Base-by-base conservation (phyloP, 345 rosid genomes). In the Dipteronia dyeriana region DNA sequence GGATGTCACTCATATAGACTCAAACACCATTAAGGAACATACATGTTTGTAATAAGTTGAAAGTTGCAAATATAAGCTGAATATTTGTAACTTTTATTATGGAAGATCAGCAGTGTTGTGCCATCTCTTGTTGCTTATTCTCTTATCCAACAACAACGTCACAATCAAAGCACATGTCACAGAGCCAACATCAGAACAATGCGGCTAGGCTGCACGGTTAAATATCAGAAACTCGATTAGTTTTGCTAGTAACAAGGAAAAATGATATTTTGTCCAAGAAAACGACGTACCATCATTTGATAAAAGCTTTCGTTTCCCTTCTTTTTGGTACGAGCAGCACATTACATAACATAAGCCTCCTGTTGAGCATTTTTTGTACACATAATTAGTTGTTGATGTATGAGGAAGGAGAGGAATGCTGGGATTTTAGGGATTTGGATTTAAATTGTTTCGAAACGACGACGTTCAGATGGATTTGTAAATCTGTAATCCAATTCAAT, bases 161-260 rank as follows among this genome's bases (percentile, higher is more conserved):
- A 8, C 47, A 62, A 41, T 73, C 76, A 41, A 73, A 60, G 67
- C 76, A 73, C 23, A 53, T 66, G 25, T 73, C 76, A 11, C 67
- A 73, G 3, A 73, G 13, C 68, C 76, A 73, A 29, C 76, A 73
- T 59, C 76, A 73, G 41, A 57, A 62, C 68, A 73, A 45, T 20
- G 76, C 68, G 9, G 60, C 63, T 31, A 73, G 41, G 76, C 76
- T 73, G 76, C 76, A 73, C 9, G 39, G 9, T 22, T 39, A 8
- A 70, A 38, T 8, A 5, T 2, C 25, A 20, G 38, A 59, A 56
- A 38, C 65, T 73, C 23, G 26, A n/a, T 61, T 31, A 34, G 2
- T 54, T 70, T 17, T 49, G 29, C 20, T 17, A n/a, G 25, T 16
- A 31, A 29, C 4, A 54, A 29, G 0, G 3, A 9, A 6, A 8